A percentile compares a stretch with the other conserved stretches of the same genome.
These are phyloP conservation scores for Euphorbia peplus DNA, from an alignment of 345 rosid genomes.

Conservation along the genomic window DNA sequence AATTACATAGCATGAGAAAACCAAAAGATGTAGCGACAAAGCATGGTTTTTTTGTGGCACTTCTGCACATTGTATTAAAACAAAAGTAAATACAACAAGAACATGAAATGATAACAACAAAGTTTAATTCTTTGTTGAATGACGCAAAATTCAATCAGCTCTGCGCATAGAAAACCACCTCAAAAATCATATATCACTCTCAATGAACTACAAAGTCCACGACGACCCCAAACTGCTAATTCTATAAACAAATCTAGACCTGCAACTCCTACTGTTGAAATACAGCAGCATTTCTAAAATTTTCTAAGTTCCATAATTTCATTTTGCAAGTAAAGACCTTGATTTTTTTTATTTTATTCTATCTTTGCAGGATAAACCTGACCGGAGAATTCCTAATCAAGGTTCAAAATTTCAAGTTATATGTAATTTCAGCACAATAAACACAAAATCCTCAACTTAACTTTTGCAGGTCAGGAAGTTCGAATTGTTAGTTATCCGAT, in stretches of 20 bases:
- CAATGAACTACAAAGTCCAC: background rate
- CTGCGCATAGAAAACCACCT: background rate
- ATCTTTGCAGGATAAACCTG: background rate
- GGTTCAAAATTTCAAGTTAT: background rate
- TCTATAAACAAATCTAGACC: background rate
- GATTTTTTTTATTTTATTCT: no score
- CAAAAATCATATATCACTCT: background rate
- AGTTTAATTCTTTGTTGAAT: background rate
- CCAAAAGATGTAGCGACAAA: conserved; percentile 38
- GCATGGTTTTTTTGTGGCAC: conserved; percentile 19
- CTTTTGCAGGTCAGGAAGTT: background rate
- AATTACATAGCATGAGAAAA: conserved; percentile 39
- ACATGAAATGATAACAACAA: background rate
- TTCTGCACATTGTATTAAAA: conserved; percentile 38
- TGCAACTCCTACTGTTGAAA: background rate
- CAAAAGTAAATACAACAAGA: conserved; percentile 5
- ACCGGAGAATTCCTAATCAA: background rate
- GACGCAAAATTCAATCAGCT: background rate
- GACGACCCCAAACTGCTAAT: background rate
- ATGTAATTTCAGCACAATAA: background rate
- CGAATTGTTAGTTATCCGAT: no score
- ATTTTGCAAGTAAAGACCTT: background rate
- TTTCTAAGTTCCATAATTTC: background rate
- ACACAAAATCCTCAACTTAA: background rate
- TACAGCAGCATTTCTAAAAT: background rate